Evolutionary conservation across 768 basidiomycete species (phyloP).

Genomic region (Rhodotorula kratochvilovae): DNA sequence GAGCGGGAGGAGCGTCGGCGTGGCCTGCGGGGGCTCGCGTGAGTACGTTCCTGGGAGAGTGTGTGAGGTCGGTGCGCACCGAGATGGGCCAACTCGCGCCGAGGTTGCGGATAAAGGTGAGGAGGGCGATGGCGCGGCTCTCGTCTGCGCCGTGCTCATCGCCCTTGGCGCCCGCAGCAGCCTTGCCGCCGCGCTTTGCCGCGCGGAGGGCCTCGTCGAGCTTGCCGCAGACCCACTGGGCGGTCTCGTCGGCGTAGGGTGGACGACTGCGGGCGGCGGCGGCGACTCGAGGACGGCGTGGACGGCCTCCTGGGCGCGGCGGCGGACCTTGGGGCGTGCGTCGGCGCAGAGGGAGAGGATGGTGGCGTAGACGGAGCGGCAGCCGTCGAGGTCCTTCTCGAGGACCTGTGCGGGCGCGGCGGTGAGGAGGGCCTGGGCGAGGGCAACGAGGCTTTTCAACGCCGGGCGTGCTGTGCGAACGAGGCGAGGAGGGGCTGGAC

Average conservation of each 20-base stretch:
- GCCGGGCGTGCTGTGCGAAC: constrained; percentile 45
- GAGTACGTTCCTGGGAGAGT: no score
- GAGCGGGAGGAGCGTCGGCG: constrained; percentile 63
- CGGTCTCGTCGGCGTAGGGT: constrained; percentile 81
- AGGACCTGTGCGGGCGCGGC: constrained; percentile 64
- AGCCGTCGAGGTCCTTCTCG: constrained; percentile 53
- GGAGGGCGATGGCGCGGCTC: constrained; percentile 68
- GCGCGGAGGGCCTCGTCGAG: constrained; percentile 64
- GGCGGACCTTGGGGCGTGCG: constrained; percentile 87
- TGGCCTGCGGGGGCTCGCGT: constrained; percentile 62
- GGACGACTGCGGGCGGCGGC: constrained; percentile 67
- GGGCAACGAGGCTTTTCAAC: constrained; percentile 74
- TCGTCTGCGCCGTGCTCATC: constrained; percentile 59
- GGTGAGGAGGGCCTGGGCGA: constrained; percentile 66
- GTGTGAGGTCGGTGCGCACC: no score
- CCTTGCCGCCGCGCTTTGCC: constrained; percentile 60
- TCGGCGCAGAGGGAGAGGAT: constrained; percentile 79
- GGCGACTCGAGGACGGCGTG: constrained; percentile 70
- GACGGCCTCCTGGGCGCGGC: constrained; percentile 78
- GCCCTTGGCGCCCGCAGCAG: constrained; percentile 52
- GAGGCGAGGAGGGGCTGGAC: constrained; percentile 74
- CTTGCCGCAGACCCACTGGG: constrained; percentile 68
- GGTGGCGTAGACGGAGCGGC: constrained; percentile 75
- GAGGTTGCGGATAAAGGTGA: constrained; percentile 54
- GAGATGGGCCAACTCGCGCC: constrained; percentile 53